Base-by-base conservation (phyloP, 1,139 yeast species). In the Saccharomyces uvarum region DNA sequence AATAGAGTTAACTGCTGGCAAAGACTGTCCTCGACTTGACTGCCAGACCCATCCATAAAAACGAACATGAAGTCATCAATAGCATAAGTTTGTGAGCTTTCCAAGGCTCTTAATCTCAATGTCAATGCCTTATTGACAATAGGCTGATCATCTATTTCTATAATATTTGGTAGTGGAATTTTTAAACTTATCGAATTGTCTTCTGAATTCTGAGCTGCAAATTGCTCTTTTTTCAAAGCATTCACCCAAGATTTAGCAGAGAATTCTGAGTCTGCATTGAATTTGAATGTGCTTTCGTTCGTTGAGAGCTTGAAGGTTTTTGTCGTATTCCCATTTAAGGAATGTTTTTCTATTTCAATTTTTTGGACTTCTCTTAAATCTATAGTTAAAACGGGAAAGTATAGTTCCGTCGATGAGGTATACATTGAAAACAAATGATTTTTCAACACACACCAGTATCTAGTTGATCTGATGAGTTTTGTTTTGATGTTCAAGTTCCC, bases 171-270 rank as follows among this genome's bases (percentile, higher is more conserved):
- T 27, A 87, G 68, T 0, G 98, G 97, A 7, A 91, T 81, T 62
- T 86, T 86, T 14, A 91, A 75, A 42, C 87, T 79, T 8, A 89
- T 95, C 58, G 85, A 84, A 61, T 85, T 85, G 19, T 84, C 85
- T 46, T 78, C 75, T 2, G 64, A 50, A 66, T 88, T 87, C 51
- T 87, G 76, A 52, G 86, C 79, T 6, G 90, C 77, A 69, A 91
- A 91, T 2, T 88, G 82, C 55, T 86, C 84, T 63, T 87, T 88
- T 59, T 88, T 87, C 51, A 91, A 71, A 16, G 80, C 75, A 56
- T 84, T 84, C 51, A 82, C 85, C 98, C 98, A 91, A 47, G 83
- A 80, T 55, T 86, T 77, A 0, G 97, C 97, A 5, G 84, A 75
- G 58, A 77, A 81, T 21, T 80, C 72, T 47, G 86, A 83, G 63